A percentile compares a stretch with the other conserved stretches of the same genome.
Conservation (phyloP, 2,329 filamentous ascomycete species). For the Penicillium sp. region DNA sequence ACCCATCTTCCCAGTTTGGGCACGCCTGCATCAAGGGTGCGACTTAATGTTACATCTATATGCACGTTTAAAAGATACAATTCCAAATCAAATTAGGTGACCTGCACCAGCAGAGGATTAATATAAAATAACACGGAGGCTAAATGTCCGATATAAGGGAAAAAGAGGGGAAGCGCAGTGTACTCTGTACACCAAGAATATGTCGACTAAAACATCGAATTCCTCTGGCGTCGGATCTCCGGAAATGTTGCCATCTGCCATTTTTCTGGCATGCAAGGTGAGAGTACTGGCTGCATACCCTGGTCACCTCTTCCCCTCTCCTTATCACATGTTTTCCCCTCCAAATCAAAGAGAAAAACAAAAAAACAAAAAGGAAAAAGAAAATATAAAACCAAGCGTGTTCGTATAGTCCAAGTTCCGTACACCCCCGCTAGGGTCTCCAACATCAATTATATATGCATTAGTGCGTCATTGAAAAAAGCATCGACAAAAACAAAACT, state of each 20-base stretch:
- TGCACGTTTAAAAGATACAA: not conserved
- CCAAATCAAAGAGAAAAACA: not conserved
- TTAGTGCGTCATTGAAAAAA: not conserved
- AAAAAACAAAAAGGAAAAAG: not conserved
- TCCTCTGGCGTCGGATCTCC: not conserved
- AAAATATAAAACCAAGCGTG: not conserved
- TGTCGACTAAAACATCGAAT: not conserved
- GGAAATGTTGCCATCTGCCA: not conserved
- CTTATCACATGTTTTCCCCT: not conserved
- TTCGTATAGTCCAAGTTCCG: not conserved
- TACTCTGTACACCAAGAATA: not conserved
- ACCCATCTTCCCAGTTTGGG: not conserved
- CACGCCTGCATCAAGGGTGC: slow-evolving; percentile 1
- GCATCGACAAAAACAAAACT: not conserved
- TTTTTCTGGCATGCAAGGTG: not conserved
- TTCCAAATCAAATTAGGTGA: not conserved
- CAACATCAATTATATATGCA: not conserved
- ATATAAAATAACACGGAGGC: not conserved
- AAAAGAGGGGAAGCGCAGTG: slow-evolving; percentile 2
- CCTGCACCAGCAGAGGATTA: not conserved
- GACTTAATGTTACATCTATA: slow-evolving; percentile 2
- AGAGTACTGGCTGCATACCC: not conserved
- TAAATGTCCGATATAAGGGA: not conserved
- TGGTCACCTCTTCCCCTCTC: not conserved
- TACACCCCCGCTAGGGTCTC: not conserved